phyloP scores from a whole-genome alignment of 2,329 filamentous ascomycete genomes.

The Diplodia seriata region DNA sequence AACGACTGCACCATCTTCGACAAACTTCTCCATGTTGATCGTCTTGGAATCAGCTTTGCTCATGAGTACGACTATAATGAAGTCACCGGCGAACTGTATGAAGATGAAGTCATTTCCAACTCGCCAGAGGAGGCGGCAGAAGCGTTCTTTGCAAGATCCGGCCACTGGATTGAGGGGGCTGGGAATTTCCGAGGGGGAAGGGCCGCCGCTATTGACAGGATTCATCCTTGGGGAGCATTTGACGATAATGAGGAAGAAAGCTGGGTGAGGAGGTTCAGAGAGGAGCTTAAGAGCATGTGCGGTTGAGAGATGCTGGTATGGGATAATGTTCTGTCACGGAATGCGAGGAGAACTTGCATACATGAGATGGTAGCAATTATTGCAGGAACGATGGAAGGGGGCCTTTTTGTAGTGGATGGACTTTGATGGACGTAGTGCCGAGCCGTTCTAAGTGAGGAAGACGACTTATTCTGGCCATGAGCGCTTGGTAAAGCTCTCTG shows the following conservation, averaged over 20 bases:
- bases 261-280: neutral
- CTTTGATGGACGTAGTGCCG: too few relatives aligned
- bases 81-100: too few relatives aligned
- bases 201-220: neutral
- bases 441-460: too few relatives aligned
- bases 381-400: too few relatives aligned
- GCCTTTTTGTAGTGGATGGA: too few relatives aligned
- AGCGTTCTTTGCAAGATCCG: neutral
- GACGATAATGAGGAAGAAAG: neutral
- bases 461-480: too few relatives aligned
- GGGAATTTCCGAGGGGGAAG: neutral
- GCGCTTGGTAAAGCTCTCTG: too few relatives aligned
- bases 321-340: neutral
- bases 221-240: neutral
- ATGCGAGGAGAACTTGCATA: neutral
- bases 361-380: too few relatives aligned
- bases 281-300: neutral
- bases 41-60: neutral
- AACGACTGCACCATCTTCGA: neutral
- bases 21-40: neutral
- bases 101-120: accelerated
- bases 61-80: too few relatives aligned
- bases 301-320: neutral
- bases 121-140: neutral
- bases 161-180: neutral